Base-by-base conservation (phyloP, 2,329 filamentous ascomycete species). In the Diaporthe sp. region DNA sequence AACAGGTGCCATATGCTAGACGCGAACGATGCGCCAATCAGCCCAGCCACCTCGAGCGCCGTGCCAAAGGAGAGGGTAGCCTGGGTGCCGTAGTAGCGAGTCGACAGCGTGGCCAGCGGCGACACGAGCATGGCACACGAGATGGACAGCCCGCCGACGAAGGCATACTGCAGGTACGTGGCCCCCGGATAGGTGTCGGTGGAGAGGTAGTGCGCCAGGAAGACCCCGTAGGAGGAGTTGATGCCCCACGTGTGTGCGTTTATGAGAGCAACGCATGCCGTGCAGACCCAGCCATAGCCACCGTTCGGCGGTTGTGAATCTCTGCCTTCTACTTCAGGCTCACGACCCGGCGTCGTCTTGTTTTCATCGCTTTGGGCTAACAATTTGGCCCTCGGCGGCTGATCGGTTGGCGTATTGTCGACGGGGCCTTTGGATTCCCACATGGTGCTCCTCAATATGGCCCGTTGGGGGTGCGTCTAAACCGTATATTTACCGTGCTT, bases 221-320 rank as follows among this genome's bases (percentile, higher is more conserved):
- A 92, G 55, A 91, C 88, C 60, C 85, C 44, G 74, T 51, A 37
- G 37, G 75, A 73, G 39, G 89, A 91, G 81, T 95, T 95, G 76
- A 95, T 85, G 12, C 93, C 93, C 93, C 93, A 95, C 1, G 93
- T 94, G 80, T 95, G 93, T 12, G 88, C 90, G 80, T 94, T 94
- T 74, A 94, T 88, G 77, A 90, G 82, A 68, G 88, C 87, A 77
- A 88, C 85, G 55, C 86, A 87, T 3, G 85, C 79, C n/a, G 90
- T 88, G 73, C 91, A 90, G 34, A 91, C 87, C 86, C 85, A 60
- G 19, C 55, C 55, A 19, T 60, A 60, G 31, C 55, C 55, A 3
- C 55, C 55, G 13, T 60, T 60, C 1, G 55, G 55, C 8, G 55
- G 17, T 60, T 60, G 55, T 28, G 17, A 37, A n/a, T 60, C 55